A percentile compares a stretch with the other conserved stretches of the same genome.
Evolutionary conservation across 1,139 yeast genomes (phyloP).

Genomic region (Saccharomyces hybrid): DNA sequence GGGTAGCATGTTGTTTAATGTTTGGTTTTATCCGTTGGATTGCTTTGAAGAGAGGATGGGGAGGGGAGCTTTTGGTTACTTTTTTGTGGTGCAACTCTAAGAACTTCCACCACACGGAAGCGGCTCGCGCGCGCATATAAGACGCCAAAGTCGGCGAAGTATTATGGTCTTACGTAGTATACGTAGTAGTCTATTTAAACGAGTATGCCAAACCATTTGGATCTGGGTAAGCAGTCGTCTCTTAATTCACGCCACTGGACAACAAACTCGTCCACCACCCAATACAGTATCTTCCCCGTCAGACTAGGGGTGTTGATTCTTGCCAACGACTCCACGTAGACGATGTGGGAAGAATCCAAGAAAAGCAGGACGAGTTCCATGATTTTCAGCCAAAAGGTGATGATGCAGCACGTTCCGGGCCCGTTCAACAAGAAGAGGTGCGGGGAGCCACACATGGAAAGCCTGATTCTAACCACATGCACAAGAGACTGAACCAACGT

Average conservation of each 20-base stretch:
- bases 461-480: conserved; percentile 14
- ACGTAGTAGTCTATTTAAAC: conserved; percentile 30
- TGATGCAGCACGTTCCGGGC: conserved; percentile 73
- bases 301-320: conserved; percentile 69
- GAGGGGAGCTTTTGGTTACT: too few relatives aligned
- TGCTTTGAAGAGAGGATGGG: neutral
- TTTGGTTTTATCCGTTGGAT: too few relatives aligned
- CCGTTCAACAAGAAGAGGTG: conserved; percentile 64
- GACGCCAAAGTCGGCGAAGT: neutral
- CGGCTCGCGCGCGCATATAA: too few relatives aligned
- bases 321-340: conserved; percentile 85
- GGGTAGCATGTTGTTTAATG: too few relatives aligned
- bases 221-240: conserved; percentile 41
- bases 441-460: conserved; percentile 14
- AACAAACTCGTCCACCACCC: conserved; percentile 64
- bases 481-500: conserved; percentile 19
- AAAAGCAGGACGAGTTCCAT: conserved; percentile 39
- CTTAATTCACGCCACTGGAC: conserved; percentile 83
- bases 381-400: conserved; percentile 61
- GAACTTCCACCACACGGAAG: neutral
- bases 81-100: neutral
- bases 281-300: conserved; percentile 63
- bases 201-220: conserved; percentile 72
- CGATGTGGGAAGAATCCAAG: conserved; percentile 48
- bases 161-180: neutral